phyloP scores from a whole-genome alignment of 441 rosid genomes.

The Jatropha multifida region DNA sequence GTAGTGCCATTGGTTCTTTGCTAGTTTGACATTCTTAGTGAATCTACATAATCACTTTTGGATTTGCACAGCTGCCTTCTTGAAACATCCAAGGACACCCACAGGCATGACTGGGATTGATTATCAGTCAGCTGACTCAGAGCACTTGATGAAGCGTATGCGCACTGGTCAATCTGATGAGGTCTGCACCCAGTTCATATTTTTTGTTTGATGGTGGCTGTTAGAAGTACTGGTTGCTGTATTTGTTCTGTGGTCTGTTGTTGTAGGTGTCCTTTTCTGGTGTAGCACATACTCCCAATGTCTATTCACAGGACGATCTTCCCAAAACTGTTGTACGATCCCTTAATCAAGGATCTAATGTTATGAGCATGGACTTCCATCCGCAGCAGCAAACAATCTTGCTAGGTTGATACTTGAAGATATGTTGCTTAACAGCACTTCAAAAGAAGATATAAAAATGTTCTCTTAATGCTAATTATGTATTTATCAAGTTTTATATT shows the following conservation, averaged over 20 bases:
- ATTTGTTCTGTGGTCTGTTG: background rate
- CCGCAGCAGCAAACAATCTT: constrained; percentile 74
- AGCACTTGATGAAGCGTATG: constrained; percentile 71
- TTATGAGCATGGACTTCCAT: constrained; percentile 88
- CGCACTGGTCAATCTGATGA: constrained; percentile 66
- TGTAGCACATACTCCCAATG: constrained; percentile 54
- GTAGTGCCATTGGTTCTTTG: background rate
- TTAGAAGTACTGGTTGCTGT: background rate
- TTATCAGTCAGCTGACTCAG: constrained; percentile 67
- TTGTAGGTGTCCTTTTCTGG: constrained; percentile 36
- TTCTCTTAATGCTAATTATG: background rate
- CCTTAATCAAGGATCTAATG: constrained; percentile 66
- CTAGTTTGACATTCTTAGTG: constrained; percentile 5
- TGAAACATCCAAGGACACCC: constrained; percentile 73
- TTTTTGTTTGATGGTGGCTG: background rate
- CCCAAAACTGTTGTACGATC: constrained; percentile 54
- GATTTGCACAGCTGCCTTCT: constrained; percentile 39
- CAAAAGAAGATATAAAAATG: background rate
- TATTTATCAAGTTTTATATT: constrained; percentile 3
- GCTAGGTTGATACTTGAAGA: constrained; percentile 46
- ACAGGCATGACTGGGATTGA: constrained; percentile 62
- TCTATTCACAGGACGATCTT: constrained; percentile 66
- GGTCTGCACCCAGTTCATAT: constrained; percentile 35
- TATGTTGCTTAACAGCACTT: background rate
- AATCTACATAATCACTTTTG: constrained; percentile 10